phyloP scores from a whole-genome alignment of 257 asterid species.

The Fraxinus anomala region DNA sequence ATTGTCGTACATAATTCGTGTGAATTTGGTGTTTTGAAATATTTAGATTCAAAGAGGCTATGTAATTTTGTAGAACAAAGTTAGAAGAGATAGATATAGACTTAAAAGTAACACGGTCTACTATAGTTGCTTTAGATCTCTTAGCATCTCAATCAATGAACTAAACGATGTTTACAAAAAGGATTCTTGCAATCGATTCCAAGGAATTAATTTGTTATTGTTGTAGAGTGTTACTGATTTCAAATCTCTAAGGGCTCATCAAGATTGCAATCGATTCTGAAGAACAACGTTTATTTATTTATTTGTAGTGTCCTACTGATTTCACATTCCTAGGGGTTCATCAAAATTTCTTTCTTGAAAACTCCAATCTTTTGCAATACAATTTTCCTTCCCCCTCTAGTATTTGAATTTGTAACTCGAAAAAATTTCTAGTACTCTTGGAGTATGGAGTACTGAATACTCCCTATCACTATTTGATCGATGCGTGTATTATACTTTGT shows the following conservation, averaged over 20 bases:
- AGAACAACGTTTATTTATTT: background rate
- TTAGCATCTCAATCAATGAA: background rate
- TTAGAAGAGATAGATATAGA: background rate
- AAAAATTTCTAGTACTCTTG: too few relatives aligned
- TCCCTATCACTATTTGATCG: too few relatives aligned
- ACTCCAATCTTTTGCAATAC: background rate
- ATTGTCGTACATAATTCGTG: background rate
- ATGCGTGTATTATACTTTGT: too few relatives aligned
- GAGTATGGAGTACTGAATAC: too few relatives aligned
- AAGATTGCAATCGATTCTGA: background rate
- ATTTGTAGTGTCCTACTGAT: background rate
- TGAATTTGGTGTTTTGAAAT: background rate
- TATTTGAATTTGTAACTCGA: too few relatives aligned
- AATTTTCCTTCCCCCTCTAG: background rate
- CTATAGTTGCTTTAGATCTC: too few relatives aligned
- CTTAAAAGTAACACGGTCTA: background rate
- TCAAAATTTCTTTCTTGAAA: background rate
- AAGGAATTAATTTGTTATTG: background rate
- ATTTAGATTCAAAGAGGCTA: background rate
- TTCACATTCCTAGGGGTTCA: background rate
- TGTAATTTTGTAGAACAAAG: background rate
- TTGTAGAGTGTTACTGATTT: too few relatives aligned
- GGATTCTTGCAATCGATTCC: background rate
- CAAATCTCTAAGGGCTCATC: background rate
- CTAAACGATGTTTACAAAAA: background rate